Evolutionary conservation across 306 rosid species (phyloP).

Genomic region (Quercus berberidifolia): DNA sequence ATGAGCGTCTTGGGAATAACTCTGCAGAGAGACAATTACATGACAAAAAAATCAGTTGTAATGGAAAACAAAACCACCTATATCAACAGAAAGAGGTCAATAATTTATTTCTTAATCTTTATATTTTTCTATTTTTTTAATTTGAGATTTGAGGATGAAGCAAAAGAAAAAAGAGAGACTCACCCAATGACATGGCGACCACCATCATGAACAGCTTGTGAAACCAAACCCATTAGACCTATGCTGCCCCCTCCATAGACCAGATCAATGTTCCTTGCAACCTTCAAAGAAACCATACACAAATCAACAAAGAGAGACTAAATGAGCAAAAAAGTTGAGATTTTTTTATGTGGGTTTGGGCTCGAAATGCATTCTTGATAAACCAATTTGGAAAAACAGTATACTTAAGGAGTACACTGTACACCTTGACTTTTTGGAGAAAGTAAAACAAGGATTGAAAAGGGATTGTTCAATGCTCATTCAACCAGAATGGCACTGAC

Average conservation of each 20-base stretch:
- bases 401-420: constrained; percentile 4
- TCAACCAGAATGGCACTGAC: constrained; percentile 16
- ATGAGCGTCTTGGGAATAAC: constrained; percentile 99
- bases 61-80: constrained; percentile 32
- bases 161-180: constrained; percentile 7
- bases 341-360: constrained; percentile 3
- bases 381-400: constrained; percentile 16
- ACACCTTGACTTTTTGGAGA: background rate
- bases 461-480: constrained; percentile 11
- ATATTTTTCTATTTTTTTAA: background rate
- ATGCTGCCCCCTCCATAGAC: constrained; percentile 99
- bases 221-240: constrained; percentile 96
- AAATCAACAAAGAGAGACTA: constrained; percentile 14
- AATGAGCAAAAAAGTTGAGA: constrained; percentile 6
- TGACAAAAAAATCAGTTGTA: constrained; percentile 54
- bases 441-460: constrained; percentile 3
- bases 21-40: constrained; percentile 75
- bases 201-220: constrained; percentile 99
- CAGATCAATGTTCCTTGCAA: constrained; percentile 88
- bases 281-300: constrained; percentile 49
- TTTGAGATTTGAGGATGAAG: constrained; percentile 16
- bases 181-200: constrained; percentile 98
- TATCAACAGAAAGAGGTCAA: constrained; percentile 29
- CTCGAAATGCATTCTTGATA: constrained; percentile 19
- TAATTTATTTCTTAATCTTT: constrained; percentile 27